A percentile compares a stretch with the other conserved stretches of the same genome.
Evolutionary conservation across 768 basidiomycete genomes (phyloP).

Genomic region (Coprinopsis strossmayeri): DNA sequence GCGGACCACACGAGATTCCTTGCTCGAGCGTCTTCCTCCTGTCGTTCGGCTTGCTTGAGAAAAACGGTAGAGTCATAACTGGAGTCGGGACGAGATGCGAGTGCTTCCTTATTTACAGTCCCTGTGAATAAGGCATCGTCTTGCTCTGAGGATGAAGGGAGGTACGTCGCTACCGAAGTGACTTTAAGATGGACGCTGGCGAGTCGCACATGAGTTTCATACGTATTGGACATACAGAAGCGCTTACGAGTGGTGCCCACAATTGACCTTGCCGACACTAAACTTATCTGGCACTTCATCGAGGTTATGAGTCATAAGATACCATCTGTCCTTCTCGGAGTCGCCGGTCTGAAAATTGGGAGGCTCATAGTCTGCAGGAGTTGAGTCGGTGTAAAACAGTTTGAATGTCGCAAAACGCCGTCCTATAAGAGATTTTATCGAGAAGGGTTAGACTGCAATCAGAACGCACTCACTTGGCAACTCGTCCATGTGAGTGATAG

Average conservation of each 20-base stretch:
- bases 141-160: constrained; percentile 58
- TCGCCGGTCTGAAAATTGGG: constrained; percentile 73
- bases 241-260: constrained; percentile 72
- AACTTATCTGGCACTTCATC: constrained; percentile 72
- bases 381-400: constrained; percentile 72
- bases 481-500: constrained; percentile 74
- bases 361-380: constrained; percentile 81
- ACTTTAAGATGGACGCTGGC: constrained; percentile 66
- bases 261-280: constrained; percentile 58
- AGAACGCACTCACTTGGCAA: constrained; percentile 55
- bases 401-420: constrained; percentile 88
- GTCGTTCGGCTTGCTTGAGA: constrained; percentile 49
- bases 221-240: constrained; percentile 7
- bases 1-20: constrained; percentile 65
- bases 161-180: constrained; percentile 64
- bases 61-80: constrained; percentile 50
- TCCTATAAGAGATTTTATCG: constrained; percentile 31
- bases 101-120: constrained; percentile 26
- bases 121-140: constrained; percentile 52
- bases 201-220: too few species aligned
- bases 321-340: constrained; percentile 66
- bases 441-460: neutral
- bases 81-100: constrained; percentile 40
- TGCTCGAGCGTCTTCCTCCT: constrained; percentile 52
- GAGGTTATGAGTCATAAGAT: constrained; percentile 70